Percentiles rank a stretch among this genome's conserved stretches.
phyloP scores from a whole-genome alignment of 2,329 filamentous ascomycete genomes.

The Zymoseptoria ardabiliae region DNA sequence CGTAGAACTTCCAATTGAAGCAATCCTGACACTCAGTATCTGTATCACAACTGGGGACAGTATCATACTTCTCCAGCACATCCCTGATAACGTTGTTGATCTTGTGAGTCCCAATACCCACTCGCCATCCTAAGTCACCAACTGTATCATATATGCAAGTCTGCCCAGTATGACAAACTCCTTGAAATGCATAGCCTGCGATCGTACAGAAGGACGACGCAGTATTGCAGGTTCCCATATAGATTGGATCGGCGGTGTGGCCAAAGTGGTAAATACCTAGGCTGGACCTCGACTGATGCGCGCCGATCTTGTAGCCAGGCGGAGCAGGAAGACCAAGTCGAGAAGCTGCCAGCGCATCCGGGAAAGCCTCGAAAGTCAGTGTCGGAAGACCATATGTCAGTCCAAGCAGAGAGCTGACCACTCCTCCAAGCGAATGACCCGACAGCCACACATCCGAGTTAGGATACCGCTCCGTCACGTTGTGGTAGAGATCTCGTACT shows the following conservation, averaged over 20 bases:
- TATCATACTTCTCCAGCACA: conserved; percentile 75
- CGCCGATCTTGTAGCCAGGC: conserved; percentile 64
- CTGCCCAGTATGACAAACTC: conserved; percentile 79
- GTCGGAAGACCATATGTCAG: conserved; percentile 84
- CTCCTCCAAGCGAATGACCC: conserved; percentile 86
- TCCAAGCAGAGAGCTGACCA: conserved; percentile 79
- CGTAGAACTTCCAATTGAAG: conserved; percentile 87
- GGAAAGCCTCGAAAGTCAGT: conserved; percentile 90
- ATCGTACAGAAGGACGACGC: conserved; percentile 83
- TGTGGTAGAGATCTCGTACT: conserved; percentile 81
- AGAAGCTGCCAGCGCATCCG: conserved; percentile 78
- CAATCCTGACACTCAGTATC: conserved; percentile 81
- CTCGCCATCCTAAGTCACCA: conserved; percentile 81
- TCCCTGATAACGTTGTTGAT: conserved; percentile 83
- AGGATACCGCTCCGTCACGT: conserved; percentile 84
- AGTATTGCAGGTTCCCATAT: conserved; percentile 86
- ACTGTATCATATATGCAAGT: conserved; percentile 93
- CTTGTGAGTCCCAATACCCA: conserved; percentile 83
- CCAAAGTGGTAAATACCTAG: conserved; percentile 87
- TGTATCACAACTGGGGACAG: conserved; percentile 65
- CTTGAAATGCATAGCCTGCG: conserved; percentile 88
- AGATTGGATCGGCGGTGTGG: conserved; percentile 91
- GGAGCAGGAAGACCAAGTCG: conserved; percentile 80
- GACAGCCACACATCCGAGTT: conserved; percentile 78
- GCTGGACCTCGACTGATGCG: conserved; percentile 59